Percentiles rank a stretch among this genome's conserved stretches.
Evolutionary conservation across 305 asterid genomes (phyloP).

Genomic region (Solanum hybrid): DNA sequence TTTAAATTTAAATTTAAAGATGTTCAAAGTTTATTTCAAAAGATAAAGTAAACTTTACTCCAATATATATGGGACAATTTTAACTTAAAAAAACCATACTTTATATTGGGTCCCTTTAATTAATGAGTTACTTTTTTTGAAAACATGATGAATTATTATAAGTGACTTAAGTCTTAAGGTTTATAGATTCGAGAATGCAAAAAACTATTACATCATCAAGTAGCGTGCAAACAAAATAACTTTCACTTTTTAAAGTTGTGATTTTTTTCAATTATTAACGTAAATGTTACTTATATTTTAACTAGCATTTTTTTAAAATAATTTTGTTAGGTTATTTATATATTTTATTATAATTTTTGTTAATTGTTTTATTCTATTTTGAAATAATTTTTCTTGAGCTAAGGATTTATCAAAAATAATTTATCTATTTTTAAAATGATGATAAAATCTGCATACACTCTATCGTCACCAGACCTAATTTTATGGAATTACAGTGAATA

Average conservation of each 20-base stretch:
- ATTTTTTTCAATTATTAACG: neutral
- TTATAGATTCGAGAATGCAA: neutral
- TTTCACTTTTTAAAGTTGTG: neutral
- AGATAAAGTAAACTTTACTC: neutral
- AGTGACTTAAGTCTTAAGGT: neutral
- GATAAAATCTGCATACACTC: neutral
- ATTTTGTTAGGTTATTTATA: neutral
- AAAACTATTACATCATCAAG: neutral
- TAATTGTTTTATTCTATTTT: neutral
- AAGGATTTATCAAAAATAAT: neutral
- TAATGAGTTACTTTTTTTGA: neutral
- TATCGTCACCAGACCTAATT: accelerated
- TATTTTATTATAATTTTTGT: neutral
- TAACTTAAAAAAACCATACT: neutral
- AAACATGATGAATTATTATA: neutral
- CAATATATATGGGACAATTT: neutral
- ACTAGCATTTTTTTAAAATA: neutral
- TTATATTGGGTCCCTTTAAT: neutral
- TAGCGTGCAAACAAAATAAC: neutral
- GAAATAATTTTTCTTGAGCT: neutral
- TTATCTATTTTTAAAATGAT: neutral
- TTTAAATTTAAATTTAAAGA: accelerated
- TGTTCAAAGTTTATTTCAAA: neutral
- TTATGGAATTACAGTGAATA: neutral
- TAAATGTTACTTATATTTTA: neutral